Evolutionary conservation across 345 rosid species (phyloP).

Genomic region (Alliaria petiolata): DNA sequence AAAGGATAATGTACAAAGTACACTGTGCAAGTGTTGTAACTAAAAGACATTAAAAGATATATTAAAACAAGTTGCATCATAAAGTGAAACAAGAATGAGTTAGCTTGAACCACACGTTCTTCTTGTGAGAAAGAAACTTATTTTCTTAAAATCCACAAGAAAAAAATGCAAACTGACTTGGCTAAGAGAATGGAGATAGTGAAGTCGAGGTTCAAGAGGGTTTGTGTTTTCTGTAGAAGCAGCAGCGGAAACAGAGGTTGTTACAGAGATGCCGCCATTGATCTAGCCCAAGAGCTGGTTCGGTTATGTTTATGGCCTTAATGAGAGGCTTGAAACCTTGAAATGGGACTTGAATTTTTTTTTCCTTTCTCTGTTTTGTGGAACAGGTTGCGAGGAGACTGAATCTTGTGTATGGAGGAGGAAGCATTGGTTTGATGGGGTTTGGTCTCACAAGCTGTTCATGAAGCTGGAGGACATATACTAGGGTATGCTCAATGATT

Average conservation of each 20-base stretch:
- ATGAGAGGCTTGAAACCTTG: neutral
- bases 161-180: neutral
- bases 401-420: constrained; percentile 96
- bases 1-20: neutral
- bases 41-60: too few species aligned
- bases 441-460: constrained; percentile 78
- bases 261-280: constrained; percentile 76
- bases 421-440: constrained; percentile 97
- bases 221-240: constrained; percentile 83
- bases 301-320: neutral
- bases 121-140: neutral
- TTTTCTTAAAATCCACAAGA: neutral
- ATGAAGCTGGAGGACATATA: constrained; percentile 76
- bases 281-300: constrained; percentile 79
- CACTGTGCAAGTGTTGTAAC: neutral
- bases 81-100: constrained; percentile 30
- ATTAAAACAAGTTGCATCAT: constrained; percentile 14
- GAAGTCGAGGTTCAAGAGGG: constrained; percentile 71
- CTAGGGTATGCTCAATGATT: constrained; percentile 53
- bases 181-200: constrained; percentile 18
- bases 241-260: constrained; percentile 78
- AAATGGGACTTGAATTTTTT: neutral
- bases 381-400: constrained; percentile 61
- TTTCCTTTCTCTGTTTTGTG: neutral
- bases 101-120: constrained; percentile 30